Percentiles rank a stretch among this genome's conserved stretches.
phyloP scores from a whole-genome alignment of 805 yeast species.

The Suhomyces emberorum region DNA sequence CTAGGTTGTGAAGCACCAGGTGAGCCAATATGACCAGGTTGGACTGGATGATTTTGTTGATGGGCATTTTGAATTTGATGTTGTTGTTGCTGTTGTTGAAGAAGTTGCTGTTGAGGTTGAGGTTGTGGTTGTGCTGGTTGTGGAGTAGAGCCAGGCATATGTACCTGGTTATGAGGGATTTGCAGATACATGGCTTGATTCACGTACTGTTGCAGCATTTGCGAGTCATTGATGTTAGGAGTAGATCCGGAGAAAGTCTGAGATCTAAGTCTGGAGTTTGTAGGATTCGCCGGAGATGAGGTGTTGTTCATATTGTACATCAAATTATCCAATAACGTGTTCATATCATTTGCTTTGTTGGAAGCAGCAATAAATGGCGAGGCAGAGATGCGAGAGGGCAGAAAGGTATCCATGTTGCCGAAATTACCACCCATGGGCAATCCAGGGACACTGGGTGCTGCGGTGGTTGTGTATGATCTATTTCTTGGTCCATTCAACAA shows the following conservation, averaged over 20 bases:
- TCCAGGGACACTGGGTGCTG: conserved; percentile 19
- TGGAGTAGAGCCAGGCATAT: conserved; percentile 1
- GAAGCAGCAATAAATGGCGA: conserved; percentile 23
- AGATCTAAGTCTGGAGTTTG: conserved; percentile 30
- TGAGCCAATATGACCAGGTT: no score
- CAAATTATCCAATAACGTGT: conserved; percentile 29
- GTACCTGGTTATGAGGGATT: conserved; percentile 8
- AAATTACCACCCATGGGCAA: conserved; percentile 10
- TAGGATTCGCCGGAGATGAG: conserved; percentile 6
- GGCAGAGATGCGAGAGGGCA: conserved; percentile 15
- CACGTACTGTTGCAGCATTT: conserved; percentile 5
- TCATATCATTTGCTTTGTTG: conserved; percentile 24
- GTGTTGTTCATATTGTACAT: conserved; percentile 20
- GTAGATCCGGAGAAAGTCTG: conserved; percentile 41
- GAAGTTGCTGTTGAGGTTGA: conserved; percentile 2
- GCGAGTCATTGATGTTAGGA: conserved; percentile 19
- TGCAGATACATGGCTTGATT: conserved; percentile 11
- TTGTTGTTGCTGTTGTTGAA: conserved; percentile 1
- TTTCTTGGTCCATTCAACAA: conserved; percentile 26
- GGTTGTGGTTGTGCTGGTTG: conserved; percentile 1
- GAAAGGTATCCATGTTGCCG: conserved; percentile 11
- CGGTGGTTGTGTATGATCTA: conserved; percentile 51
- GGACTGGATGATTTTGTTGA: conserved; percentile 6
- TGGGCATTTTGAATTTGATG: conserved; percentile 1
- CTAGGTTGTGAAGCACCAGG: conserved; percentile 5